These are phyloP conservation scores for Alliaria petiolata DNA, from an alignment of 345 rosid genomes.

Conservation along the genomic window DNA sequence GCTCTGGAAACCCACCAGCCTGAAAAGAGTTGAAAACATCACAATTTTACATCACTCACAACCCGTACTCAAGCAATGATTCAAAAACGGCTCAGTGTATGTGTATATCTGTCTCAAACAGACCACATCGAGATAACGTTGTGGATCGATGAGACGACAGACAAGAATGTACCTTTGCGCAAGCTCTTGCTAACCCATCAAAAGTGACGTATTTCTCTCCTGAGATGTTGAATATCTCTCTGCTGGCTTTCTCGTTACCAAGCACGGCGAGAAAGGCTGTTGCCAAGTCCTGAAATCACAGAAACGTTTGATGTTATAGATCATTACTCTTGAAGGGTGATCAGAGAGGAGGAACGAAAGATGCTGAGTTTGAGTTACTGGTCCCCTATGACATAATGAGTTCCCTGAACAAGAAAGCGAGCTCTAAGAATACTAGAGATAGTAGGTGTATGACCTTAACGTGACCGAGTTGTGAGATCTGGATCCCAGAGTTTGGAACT, in stretches of 20 bases:
- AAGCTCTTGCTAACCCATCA: slow-evolving; percentile 88
- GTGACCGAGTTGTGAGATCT: slow-evolving; percentile 89
- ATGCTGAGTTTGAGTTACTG: background rate
- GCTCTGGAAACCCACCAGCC: slow-evolving; percentile 98
- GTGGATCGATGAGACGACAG: background rate
- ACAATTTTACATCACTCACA: background rate
- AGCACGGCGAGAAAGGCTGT: slow-evolving; percentile 70
- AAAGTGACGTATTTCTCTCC: slow-evolving; percentile 93
- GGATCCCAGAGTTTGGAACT: slow-evolving; percentile 78
- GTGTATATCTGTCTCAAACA: background rate
- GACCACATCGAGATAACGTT: background rate
- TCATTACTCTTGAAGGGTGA: background rate
- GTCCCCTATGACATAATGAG: background rate
- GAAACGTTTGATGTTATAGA: slow-evolving; percentile 12
- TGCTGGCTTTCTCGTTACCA: slow-evolving; percentile 84
- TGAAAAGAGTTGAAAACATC: slow-evolving; percentile 22
- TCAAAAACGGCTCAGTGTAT: background rate
- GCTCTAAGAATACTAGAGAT: background rate
- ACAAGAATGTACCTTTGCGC: slow-evolving; percentile 69
- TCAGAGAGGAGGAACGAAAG: background rate
- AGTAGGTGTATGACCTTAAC: slow-evolving; percentile 64
- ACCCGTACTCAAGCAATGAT: background rate
- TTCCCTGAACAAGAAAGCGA: background rate
- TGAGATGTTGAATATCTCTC: slow-evolving; percentile 81
- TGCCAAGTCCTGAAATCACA: slow-evolving; percentile 70